Conservation (phyloP, 768 basidiomycete genomes). For the Favolaschia claudopus region DNA sequence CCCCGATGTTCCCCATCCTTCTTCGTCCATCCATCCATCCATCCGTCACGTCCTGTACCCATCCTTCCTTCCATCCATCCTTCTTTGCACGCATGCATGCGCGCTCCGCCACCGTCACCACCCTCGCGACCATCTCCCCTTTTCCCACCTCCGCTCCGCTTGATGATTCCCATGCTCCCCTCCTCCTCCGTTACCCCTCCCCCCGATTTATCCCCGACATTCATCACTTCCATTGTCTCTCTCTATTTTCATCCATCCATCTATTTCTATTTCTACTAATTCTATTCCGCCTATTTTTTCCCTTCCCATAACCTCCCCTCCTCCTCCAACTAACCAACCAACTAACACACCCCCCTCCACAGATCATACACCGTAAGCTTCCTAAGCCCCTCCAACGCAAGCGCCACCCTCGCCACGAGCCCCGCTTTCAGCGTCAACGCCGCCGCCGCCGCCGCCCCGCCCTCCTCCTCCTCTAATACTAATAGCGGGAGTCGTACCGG, state of each 20-base stretch:
- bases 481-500: background rate
- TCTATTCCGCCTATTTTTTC: background rate
- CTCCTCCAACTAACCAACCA: background rate
- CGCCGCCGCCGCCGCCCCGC: background rate
- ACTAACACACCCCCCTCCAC: background rate
- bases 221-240: too few species aligned
- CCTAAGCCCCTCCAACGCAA: background rate
- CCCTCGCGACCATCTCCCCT: too few species aligned
- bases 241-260: background rate
- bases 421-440: background rate
- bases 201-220: too few species aligned
- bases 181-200: too few species aligned
- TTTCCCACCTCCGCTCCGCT: too few species aligned
- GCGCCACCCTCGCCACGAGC: background rate
- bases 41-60: too few species aligned
- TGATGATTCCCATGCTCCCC: too few species aligned
- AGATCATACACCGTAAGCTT: background rate
- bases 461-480: too few species aligned
- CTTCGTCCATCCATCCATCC: background rate
- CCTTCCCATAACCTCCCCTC: background rate
- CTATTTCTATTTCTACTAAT: too few species aligned
- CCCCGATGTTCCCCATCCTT: background rate
- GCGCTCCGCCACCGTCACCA: too few species aligned
- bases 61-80: too few species aligned
- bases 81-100: too few species aligned